A percentile compares a stretch with the other conserved stretches of the same genome.
Conservation (phyloP, 2,329 filamentous ascomycete genomes). For the Diaporthe humulicola region DNA sequence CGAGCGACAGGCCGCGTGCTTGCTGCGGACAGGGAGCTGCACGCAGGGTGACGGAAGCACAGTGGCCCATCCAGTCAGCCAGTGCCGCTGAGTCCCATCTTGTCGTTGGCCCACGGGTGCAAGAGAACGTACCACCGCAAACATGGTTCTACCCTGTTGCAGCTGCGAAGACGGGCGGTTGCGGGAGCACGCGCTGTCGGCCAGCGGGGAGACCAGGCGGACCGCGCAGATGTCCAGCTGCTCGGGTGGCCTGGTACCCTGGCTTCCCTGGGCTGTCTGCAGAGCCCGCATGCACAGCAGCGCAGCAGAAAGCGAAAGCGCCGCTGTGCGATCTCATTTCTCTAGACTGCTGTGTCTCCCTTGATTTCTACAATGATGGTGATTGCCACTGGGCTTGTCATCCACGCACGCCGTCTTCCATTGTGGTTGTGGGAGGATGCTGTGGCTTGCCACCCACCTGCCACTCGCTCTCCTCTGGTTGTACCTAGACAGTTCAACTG, state of each 20-base stretch:
- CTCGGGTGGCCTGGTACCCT: constrained; percentile 5
- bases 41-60: constrained; percentile 23
- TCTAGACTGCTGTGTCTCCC: neutral
- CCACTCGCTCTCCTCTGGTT: neutral
- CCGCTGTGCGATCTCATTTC: constrained; percentile 4
- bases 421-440: neutral
- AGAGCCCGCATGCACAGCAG: neutral
- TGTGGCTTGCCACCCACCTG: neutral
- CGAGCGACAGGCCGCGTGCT: constrained; percentile 29
- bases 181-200: constrained; percentile 29
- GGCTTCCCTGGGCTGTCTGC: neutral
- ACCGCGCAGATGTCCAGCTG: constrained; percentile 17
- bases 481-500: neutral
- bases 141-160: constrained; percentile 21
- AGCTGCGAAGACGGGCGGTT: constrained; percentile 32
- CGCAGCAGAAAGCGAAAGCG: constrained; percentile 20
- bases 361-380: neutral
- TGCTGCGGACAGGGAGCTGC: constrained; percentile 20
- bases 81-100: neutral
- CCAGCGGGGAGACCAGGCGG: constrained; percentile 28
- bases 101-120: constrained; percentile 6
- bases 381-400: constrained; percentile 16
- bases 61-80: constrained; percentile 1
- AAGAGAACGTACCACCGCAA: constrained; percentile 16
- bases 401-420: neutral